Evolutionary conservation across 1,284 basidiomycete genomes (phyloP), one percentile per base, ranked within the genome.

Genomic region (Xerocomus nothofagi): DNA sequence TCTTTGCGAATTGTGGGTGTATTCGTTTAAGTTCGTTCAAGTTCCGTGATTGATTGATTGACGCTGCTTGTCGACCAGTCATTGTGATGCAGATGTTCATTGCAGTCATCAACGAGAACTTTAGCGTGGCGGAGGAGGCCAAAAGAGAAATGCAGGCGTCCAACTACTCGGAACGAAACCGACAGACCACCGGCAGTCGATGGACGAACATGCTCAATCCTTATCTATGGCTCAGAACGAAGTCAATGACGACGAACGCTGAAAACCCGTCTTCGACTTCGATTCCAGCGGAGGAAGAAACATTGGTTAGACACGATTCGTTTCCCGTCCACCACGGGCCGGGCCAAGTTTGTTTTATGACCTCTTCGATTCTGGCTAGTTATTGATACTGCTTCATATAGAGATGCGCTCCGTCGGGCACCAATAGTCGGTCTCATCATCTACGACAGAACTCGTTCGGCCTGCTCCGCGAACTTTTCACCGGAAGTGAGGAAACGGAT

Each of bases 41-140:
- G 3, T 34, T 39, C 12, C 38, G 20, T 36, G 18, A 31, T 36
- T 9, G 15, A 31, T 36, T 9, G 15, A 23, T 59, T 52, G 33
- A 60, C 36, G 23, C 9, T 0, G 26, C 34, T 20, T 23, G 9
- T 43, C 24, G 9, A 29, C 6, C n/a, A 93, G 93, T 95, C 73
- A 93, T 98, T 61, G 78, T 98, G n/a, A 69, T 97, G 49, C 94
- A 98, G 63, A 92, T 98, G 87, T 98, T 98, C 74, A 94, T 99
- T 63, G 96, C 95, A 30, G 95, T 98, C 46, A 95, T 99, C 77
- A 94, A 97, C 68, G 95, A 98, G 74, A 98, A 97, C 70, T 98
- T 98, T 60, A 80, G 88, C 37, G 83, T 98, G 4, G 93, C 93
- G 0, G 96, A 98, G 63, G 92, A 96, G 66, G 80, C 86, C 39